Base-by-base conservation (phyloP, 371 early-diverging fungal genomes). In the Apophysomyces trapeziformis region DNA sequence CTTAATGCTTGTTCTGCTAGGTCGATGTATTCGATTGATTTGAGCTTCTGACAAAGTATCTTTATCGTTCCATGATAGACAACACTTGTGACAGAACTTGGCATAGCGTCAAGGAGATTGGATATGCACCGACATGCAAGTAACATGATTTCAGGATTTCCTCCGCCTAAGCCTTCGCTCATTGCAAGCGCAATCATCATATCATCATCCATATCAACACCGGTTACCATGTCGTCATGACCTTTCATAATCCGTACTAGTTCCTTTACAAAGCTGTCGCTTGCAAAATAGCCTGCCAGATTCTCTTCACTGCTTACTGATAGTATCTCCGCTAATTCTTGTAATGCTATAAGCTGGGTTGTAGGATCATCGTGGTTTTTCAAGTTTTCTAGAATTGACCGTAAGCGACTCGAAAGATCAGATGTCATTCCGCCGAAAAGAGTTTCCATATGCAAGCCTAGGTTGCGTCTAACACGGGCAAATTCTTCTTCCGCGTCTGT, bases 81-180 rank as follows among this genome's bases (percentile, higher is more conserved):
- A 43, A 92, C 75, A n/a, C 81, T 81, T 0, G 85, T 79, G 7
- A 88, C 78, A 4, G 90, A 77, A 0, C 87, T 77, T 1, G 96
- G 96, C 71, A 92, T 85, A 1, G 93, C 96, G 69, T 96, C 96
- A 47, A 97, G 82, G 38, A 97, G 72, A 63, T 96, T 96, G 36
- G 90, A 85, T 43, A 96, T 75, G 69, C 95, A 95, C 7, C 97
- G 93, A 64, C 93, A 93, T 5, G 95, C 91, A 47, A 97, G 83
- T 13, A 96, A 74, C 87, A 93, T 90, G 35, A 91, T 75, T 54
- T 94, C 93, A 3, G 92, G 89, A 57, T 88, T 87, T 45, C 79
- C 77, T 21, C 80, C 79, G 7, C 76, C 76, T 11, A 78, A 68
- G 7, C 78, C 80, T 66, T 75, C 79, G 62, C 77, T 75, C 73